phyloP scores from a whole-genome alignment of 1,139 yeast genomes.

The Scheffersomyces illinoinensis region DNA sequence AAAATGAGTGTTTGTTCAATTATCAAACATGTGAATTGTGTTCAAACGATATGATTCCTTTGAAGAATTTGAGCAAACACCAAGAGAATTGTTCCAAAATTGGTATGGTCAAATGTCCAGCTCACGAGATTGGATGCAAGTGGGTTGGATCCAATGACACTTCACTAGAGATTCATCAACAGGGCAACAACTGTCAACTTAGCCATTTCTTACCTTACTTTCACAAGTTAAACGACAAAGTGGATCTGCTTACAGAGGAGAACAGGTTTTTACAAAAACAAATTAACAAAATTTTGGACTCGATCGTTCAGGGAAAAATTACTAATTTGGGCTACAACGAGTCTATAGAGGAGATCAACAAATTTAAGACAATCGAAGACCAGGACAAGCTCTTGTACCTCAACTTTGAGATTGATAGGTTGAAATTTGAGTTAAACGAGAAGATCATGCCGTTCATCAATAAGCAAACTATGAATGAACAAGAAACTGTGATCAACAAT shows the following conservation, averaged over 20 bases:
- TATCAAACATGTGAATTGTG: slow-evolving; percentile 41
- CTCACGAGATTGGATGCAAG: slow-evolving; percentile 40
- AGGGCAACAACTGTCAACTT: slow-evolving; percentile 34
- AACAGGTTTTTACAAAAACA: slow-evolving; percentile 40
- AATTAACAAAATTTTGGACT: slow-evolving; percentile 47
- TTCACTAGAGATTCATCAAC: slow-evolving; percentile 39
- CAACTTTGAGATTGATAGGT: slow-evolving; percentile 40
- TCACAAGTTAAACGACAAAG: slow-evolving; percentile 15
- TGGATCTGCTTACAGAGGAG: slow-evolving; percentile 12
- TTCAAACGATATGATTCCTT: slow-evolving; percentile 41
- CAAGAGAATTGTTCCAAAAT: slow-evolving; percentile 35
- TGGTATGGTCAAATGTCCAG: slow-evolving; percentile 40
- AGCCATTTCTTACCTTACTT: slow-evolving; percentile 32
- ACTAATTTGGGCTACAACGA: slow-evolving; percentile 54
- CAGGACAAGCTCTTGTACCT: slow-evolving; percentile 37
- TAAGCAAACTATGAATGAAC: slow-evolving; percentile 27
- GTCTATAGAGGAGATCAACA: slow-evolving; percentile 46
- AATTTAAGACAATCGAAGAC: slow-evolving; percentile 23
- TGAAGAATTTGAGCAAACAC: slow-evolving; percentile 33
- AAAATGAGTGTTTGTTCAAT: slow-evolving; percentile 42
- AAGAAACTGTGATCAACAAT: slow-evolving; percentile 38
- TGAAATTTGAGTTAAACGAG: slow-evolving; percentile 45
- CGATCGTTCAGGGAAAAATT: slow-evolving; percentile 51
- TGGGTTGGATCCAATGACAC: slow-evolving; percentile 43
- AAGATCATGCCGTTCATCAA: slow-evolving; percentile 40